phyloP scores from a whole-genome alignment of 306 rosid species.

The Urtica urens region DNA sequence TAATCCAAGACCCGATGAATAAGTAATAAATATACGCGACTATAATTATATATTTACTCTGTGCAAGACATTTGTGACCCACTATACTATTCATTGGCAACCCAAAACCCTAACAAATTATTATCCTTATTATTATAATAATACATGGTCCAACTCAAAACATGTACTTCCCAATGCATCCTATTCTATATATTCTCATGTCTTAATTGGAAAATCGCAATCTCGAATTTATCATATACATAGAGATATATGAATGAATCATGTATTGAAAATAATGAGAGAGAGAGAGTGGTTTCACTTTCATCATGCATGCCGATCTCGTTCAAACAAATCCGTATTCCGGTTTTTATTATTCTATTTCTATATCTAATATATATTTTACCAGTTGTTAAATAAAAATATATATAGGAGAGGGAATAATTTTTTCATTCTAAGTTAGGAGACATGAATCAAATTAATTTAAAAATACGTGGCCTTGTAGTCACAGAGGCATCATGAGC shows the following conservation, averaged over 20 bases:
- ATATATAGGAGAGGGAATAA: no score
- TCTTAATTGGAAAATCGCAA: conserved; percentile 12
- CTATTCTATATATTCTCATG: conserved; percentile 5
- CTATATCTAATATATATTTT: no score
- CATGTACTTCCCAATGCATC: conserved; percentile 18
- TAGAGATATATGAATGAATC: no score
- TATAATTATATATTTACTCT: neutral
- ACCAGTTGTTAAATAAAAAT: no score
- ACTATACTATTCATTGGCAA: neutral
- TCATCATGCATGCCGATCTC: neutral
- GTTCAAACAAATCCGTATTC: conserved; percentile 1
- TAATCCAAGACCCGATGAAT: conserved; percentile 11
- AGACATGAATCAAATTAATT: no score
- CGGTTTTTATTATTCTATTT: neutral
- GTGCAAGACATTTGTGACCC: conserved; percentile 20
- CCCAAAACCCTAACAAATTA: no score
- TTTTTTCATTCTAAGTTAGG: no score
- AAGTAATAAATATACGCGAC: neutral
- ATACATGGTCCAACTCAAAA: neutral
- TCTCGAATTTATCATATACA: conserved; percentile 5
- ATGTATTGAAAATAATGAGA: neutral
- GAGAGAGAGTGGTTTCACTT: neutral
- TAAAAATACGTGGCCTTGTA: neutral
- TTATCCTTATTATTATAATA: neutral
- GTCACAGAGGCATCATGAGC: conserved; percentile 16